These are phyloP conservation scores for Alisma plantagoaquatica DNA, from an alignment of 106 monocot genomes.

Conservation along the genomic window DNA sequence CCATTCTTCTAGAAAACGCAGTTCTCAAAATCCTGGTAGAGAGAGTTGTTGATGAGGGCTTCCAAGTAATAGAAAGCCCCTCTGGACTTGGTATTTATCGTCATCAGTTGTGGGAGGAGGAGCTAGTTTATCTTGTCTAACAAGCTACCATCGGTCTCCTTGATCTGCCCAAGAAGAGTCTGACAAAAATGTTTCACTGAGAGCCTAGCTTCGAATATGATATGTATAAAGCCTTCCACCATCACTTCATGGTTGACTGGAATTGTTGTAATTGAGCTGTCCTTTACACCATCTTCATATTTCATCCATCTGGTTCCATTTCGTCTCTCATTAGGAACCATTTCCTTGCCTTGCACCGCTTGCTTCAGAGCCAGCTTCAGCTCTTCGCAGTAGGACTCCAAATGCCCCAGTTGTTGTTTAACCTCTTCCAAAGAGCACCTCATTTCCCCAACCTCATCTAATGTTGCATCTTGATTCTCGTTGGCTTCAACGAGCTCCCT, in stretches of 20 bases:
- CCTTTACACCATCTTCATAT: constrained; percentile 19
- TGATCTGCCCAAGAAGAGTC: constrained; percentile 40
- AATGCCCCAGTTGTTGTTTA: constrained; percentile 42
- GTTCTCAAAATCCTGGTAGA: constrained; percentile 95
- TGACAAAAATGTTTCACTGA: constrained; percentile 86
- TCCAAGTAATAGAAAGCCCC: constrained; percentile 61
- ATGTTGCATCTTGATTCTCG: constrained; percentile 51
- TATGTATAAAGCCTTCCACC: constrained; percentile 95
- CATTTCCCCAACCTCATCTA: constrained; percentile 64
- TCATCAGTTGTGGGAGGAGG: constrained; percentile 33
- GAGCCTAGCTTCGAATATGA: constrained; percentile 77
- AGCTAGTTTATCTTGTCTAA: constrained; percentile 41
- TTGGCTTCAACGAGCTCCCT: constrained; percentile 71
- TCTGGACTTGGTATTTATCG: constrained; percentile 23
- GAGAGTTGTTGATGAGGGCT: constrained; percentile 47
- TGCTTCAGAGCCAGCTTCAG: constrained; percentile 71
- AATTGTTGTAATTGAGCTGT: constrained; percentile 14
- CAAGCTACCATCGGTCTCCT: constrained; percentile 31
- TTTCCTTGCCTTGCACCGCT: constrained; percentile 36
- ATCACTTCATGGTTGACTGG: constrained; percentile 85
- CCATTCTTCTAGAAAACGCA: constrained; percentile 72
- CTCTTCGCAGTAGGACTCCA: constrained; percentile 71
- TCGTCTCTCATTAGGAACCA: constrained; percentile 10
- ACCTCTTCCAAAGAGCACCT: constrained; percentile 61
- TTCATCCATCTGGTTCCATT: constrained; percentile 43